Evolutionary conservation across 2,329 filamentous ascomycete species (phyloP), one percentile per base, ranked within the genome.

Genomic region (Grosmannia clavigera): DNA sequence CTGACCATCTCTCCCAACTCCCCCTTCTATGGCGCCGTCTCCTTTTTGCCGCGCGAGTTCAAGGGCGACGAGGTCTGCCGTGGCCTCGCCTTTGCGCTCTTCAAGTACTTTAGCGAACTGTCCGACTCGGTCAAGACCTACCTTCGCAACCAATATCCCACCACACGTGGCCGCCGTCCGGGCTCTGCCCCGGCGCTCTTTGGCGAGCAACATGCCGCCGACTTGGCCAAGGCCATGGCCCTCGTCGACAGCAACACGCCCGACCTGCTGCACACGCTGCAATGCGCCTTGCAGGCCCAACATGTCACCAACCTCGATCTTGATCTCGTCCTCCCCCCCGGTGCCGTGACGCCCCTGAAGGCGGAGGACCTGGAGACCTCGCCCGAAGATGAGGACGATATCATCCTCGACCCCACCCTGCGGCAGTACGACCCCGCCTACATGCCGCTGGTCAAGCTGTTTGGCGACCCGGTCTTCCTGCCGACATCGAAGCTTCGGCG

Each of bases 41-140:
- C 89, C 70, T 85, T 92, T 71, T 81, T 99, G 52, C 91, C 94
- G 51, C 87, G 91, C 70, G 92, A 96, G 70, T 91, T 92, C 73
- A 94, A 97, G 76, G 92, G 92, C 68, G 92, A 97, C 71, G 92
- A 97, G 73, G 80, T 95, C 65, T 95, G 88, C 73, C 86, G 94
- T 54, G 94, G 87, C 22, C 80, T 99, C 60, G 94, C 92, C 55
- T 95, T 97, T 72, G 91, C 90, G 60, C 79, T 99, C 66, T 87
- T 87, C 77, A 96, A 95, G 72, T 99, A 96, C 78, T 97, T 96
- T 70, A 81, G 83, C 63, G 92, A 97, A 73, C 79, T 99, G 58
- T 85, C 92, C 27, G 82, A 87, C 59, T 77, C 81, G 46, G 86
- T 91, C 69, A 95, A 90, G 76, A 79, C 78, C 67, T 80, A 84